Conservation (phyloP, 129 eudicot genomes). For the Flaveria bidentis region DNA sequence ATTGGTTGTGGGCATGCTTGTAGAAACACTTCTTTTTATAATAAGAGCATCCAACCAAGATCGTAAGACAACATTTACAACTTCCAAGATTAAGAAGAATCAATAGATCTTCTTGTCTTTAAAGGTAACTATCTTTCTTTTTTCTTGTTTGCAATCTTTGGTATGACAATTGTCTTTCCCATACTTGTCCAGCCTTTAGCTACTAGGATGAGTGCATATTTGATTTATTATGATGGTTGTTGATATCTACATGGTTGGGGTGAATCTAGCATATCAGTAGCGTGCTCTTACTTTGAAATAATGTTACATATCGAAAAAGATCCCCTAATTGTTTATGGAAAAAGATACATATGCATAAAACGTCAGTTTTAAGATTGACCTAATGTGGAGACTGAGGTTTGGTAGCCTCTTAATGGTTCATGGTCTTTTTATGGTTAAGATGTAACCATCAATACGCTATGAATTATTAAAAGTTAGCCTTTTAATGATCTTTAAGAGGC, state of each 20-base stretch:
- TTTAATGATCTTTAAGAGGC: too few relatives aligned
- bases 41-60: conserved; percentile 55
- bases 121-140: conserved; percentile 23
- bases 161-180: not conserved
- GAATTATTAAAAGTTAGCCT: too few relatives aligned
- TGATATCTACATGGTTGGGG: not conserved
- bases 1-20: conserved; percentile 77
- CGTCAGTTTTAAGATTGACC: not conserved
- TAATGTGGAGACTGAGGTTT: not conserved
- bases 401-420: too few relatives aligned
- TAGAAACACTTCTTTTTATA: conserved; percentile 87
- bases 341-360: not conserved
- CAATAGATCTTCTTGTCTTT: conserved; percentile 41
- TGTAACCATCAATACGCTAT: too few relatives aligned
- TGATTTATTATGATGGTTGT: not conserved
- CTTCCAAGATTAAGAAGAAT: conserved; percentile 60
- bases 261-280: not conserved
- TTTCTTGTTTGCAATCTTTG: not conserved
- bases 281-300: not conserved
- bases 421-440: too few relatives aligned
- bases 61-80: conserved; percentile 36
- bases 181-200: not conserved
- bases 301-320: too few relatives aligned
- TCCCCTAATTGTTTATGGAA: too few relatives aligned
- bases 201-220: not conserved